Percentiles rank a stretch among this genome's conserved stretches.
phyloP scores from a whole-genome alignment of 164 flowering plant species.

The Chimonanthus praecox region DNA sequence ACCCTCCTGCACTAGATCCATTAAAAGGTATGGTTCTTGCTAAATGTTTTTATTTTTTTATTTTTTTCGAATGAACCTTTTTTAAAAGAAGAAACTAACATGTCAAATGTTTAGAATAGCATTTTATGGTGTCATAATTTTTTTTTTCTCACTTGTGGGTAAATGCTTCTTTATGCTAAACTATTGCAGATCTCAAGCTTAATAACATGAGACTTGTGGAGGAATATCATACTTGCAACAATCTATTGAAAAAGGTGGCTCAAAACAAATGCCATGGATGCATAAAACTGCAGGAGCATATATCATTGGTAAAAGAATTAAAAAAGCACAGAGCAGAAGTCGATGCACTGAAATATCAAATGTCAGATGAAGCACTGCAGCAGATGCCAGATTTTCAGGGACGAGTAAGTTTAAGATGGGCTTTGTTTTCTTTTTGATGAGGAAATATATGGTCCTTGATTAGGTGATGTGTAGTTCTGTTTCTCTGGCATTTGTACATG shows the following conservation, averaged over 20 bases:
- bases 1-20: constrained; percentile 87
- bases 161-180: neutral
- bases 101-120: neutral
- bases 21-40: constrained; percentile 45
- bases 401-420: constrained; percentile 47
- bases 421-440: too few species aligned
- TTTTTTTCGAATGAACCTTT: too few species aligned
- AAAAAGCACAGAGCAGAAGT: constrained; percentile 65
- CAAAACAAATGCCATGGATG: constrained; percentile 87
- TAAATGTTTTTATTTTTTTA: too few species aligned
- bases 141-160: too few species aligned
- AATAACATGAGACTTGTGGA: constrained; percentile 60
- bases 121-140: neutral
- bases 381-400: constrained; percentile 99
- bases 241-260: constrained; percentile 61
- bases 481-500: too few species aligned
- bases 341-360: constrained; percentile 53
- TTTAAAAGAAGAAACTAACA: neutral
- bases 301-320: constrained; percentile 49
- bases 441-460: too few species aligned
- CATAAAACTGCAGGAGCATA: constrained; percentile 72
- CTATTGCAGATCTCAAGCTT: constrained; percentile 75
- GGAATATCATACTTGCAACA: constrained; percentile 54
- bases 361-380: constrained; percentile 98
- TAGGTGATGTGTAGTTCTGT: too few species aligned